A percentile compares a stretch with the other conserved stretches of the same genome.
Conservation (phyloP, 331 rosid genomes). For the Prunus yedoensis region DNA sequence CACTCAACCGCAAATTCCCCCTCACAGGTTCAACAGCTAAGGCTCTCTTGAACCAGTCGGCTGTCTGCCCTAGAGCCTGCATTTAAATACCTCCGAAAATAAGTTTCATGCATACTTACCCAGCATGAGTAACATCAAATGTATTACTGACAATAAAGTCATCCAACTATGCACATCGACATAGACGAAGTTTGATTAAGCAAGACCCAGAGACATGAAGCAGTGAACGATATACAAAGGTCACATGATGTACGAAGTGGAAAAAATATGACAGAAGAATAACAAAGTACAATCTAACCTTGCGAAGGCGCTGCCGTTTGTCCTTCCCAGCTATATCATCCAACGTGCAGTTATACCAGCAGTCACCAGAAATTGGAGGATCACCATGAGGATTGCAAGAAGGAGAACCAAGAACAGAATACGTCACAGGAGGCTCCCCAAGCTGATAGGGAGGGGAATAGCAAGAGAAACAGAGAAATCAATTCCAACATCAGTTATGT, state of each 20-base stretch:
- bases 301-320: constrained; percentile 78
- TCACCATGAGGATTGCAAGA: constrained; percentile 74
- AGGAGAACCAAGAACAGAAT: constrained; percentile 59
- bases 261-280: background rate
- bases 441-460: constrained; percentile 48
- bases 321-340: constrained; percentile 94
- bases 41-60: constrained; percentile 86
- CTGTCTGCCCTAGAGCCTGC: constrained; percentile 95
- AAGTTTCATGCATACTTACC: constrained; percentile 18
- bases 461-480: constrained; percentile 16
- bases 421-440: constrained; percentile 77
- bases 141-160: background rate
- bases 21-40: constrained; percentile 64
- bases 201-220: background rate
- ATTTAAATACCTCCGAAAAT: constrained; percentile 26
- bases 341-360: constrained; percentile 95
- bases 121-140: background rate
- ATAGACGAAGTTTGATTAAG: background rate
- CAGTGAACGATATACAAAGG: background rate
- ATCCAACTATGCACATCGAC: background rate
- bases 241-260: background rate
- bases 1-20: constrained; percentile 89
- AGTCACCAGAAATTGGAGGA: constrained; percentile 85
- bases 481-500: constrained; percentile 16
- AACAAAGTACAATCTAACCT: constrained; percentile 40